phyloP scores from a whole-genome alignment of 2,329 filamentous ascomycete species.

The Penicillium nordicum region DNA sequence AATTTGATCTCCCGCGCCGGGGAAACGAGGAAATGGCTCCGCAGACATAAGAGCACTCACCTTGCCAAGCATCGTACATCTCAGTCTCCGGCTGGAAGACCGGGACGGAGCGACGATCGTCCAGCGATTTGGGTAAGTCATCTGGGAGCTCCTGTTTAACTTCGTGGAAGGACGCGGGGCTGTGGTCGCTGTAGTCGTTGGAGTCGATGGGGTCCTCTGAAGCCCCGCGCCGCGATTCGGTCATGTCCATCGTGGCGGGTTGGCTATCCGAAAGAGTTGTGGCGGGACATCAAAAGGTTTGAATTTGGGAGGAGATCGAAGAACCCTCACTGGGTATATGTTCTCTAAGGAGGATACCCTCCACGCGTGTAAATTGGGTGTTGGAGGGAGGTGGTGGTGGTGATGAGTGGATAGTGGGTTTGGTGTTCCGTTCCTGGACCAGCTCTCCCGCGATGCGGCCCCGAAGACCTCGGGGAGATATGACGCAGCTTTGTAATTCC shows the following conservation, averaged over 20 bases:
- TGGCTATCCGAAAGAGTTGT: slow-evolving; percentile 10
- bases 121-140: slow-evolving; percentile 85
- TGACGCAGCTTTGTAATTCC: slow-evolving; percentile 5
- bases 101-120: slow-evolving; percentile 73
- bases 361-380: background rate
- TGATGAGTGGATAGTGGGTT: background rate
- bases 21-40: slow-evolving; percentile 1
- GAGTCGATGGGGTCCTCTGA: slow-evolving; percentile 27
- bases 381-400: background rate
- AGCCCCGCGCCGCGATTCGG: slow-evolving; percentile 31
- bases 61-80: slow-evolving; percentile 99
- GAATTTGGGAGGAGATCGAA: slow-evolving; percentile 10
- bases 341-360: background rate
- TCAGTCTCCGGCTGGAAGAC: slow-evolving; percentile 78
- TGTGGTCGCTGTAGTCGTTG: slow-evolving; percentile 17
- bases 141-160: slow-evolving; percentile 58
- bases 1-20: background rate
- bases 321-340: slow-evolving; percentile 8
- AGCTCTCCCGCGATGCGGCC: background rate
- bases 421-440: slow-evolving; percentile 10
- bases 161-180: slow-evolving; percentile 21
- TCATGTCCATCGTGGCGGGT: slow-evolving; percentile 35
- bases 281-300: slow-evolving; percentile 19
- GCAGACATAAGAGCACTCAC: slow-evolving; percentile 46
- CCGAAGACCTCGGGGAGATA: background rate